Evolutionary conservation across 768 basidiomycete genomes (phyloP).

Genomic region (Macrolepiota albuminosa): DNA sequence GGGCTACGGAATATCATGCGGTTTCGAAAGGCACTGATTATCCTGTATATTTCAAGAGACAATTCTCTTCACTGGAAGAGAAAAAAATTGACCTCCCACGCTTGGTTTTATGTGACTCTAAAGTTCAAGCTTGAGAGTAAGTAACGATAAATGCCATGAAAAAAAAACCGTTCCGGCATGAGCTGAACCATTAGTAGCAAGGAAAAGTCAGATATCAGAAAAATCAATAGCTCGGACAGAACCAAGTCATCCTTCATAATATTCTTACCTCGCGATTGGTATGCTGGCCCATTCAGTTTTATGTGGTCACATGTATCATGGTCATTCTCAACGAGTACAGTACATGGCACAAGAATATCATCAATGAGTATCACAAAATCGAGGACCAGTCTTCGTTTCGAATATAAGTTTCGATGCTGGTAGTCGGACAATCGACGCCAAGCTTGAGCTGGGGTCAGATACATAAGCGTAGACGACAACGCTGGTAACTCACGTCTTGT

Average conservation of each 20-base stretch:
- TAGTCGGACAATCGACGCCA: slow-evolving; percentile 3
- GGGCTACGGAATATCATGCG: background rate
- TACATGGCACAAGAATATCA: background rate
- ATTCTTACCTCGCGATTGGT: background rate
- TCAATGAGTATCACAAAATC: background rate
- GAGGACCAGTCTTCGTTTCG: slow-evolving; percentile 6
- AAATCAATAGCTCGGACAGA: background rate
- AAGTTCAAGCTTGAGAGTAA: background rate
- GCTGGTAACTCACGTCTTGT: background rate
- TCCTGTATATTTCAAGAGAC: background rate
- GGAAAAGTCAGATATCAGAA: background rate
- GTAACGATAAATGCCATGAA: background rate
- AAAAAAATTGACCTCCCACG: background rate
- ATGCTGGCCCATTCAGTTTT: too few relatives aligned
- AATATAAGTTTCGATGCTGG: slow-evolving; percentile 8
- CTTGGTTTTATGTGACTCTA: background rate
- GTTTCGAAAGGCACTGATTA: too few relatives aligned
- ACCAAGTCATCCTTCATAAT: background rate
- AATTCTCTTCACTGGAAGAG: background rate
- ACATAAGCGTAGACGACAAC: background rate
- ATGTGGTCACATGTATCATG: too few relatives aligned
- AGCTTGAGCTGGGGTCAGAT: background rate
- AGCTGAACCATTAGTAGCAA: background rate
- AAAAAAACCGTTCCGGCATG: background rate
- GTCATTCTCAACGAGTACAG: background rate